phyloP scores from a whole-genome alignment of 2,329 filamentous ascomycete species.

The Cladosporium sp. region DNA sequence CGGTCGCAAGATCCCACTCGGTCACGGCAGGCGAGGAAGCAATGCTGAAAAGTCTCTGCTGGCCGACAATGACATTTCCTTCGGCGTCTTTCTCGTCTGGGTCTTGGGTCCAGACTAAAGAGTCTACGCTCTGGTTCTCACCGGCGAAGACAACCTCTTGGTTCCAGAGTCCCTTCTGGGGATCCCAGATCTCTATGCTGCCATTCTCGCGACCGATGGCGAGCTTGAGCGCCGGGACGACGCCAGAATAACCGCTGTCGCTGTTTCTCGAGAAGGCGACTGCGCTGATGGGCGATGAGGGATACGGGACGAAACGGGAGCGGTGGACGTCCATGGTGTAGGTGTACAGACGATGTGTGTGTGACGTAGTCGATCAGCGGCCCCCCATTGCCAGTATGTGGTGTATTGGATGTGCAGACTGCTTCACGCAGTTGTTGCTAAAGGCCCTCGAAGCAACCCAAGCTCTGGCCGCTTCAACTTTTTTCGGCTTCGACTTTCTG shows the following conservation, averaged over 20 bases:
- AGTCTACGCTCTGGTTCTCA: conserved; percentile 83
- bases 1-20: conserved; percentile 88
- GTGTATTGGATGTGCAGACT: not conserved
- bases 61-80: conserved; percentile 65
- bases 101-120: conserved; percentile 87
- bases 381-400: conserved; percentile 12
- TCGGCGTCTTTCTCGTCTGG: conserved; percentile 68
- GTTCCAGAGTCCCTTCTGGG: conserved; percentile 76
- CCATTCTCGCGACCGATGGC: conserved; percentile 92
- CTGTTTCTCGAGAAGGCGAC: conserved; percentile 85
- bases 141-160: conserved; percentile 89
- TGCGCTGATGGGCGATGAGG: conserved; percentile 87
- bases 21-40: conserved; percentile 90
- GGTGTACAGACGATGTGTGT: not conserved
- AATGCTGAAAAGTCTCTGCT: conserved; percentile 88
- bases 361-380: conserved; percentile 4
- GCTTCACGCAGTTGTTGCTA: conserved; percentile 7
- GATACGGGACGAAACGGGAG: conserved; percentile 92
- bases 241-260: conserved; percentile 40
- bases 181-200: conserved; percentile 98
- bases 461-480: conserved; percentile 10
- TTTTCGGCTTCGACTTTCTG: conserved; percentile 12
- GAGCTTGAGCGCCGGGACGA: conserved; percentile 65
- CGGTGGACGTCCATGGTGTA: conserved; percentile 87
- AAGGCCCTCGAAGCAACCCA: not conserved